phyloP scores from a whole-genome alignment of 495 filamentous ascomycete species.

The Talaromyces wortmannii region DNA sequence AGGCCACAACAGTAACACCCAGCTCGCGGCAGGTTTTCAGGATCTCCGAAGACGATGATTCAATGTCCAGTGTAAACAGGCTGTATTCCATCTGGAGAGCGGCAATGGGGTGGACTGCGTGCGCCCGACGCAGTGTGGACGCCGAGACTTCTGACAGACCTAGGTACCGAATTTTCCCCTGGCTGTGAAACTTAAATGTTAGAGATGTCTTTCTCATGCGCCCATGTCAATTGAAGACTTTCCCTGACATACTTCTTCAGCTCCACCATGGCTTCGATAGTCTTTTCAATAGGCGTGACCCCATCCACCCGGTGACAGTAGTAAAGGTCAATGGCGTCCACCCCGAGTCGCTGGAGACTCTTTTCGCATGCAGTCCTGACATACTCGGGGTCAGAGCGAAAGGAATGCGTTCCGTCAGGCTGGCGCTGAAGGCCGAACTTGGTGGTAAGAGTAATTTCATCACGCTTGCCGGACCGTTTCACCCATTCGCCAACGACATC shows the following conservation, averaged over 20 bases:
- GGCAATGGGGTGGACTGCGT: conserved; percentile 50
- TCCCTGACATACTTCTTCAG: neutral
- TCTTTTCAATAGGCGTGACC: conserved; percentile 43
- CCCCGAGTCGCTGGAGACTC: conserved; percentile 44
- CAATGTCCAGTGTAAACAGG: conserved; percentile 53
- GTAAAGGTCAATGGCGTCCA: conserved; percentile 53
- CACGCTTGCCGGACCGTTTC: conserved; percentile 42
- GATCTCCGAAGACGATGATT: conserved; percentile 36
- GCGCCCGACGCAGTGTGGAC: conserved; percentile 52
- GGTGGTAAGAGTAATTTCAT: conserved; percentile 50
- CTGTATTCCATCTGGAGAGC: conserved; percentile 61
- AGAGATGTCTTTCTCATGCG: too few relatives aligned
- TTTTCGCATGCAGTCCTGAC: conserved; percentile 41
- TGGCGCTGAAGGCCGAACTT: conserved; percentile 40
- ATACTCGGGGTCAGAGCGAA: conserved; percentile 48
- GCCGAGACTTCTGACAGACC: conserved; percentile 51
- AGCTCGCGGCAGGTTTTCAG: conserved; percentile 54
- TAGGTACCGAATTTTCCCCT: conserved; percentile 54
- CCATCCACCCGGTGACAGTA: conserved; percentile 59
- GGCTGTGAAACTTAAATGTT: conserved; percentile 14
- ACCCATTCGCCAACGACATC: conserved; percentile 52
- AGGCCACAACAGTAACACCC: conserved; percentile 53
- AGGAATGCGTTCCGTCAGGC: conserved; percentile 4
- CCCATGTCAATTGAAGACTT: neutral
- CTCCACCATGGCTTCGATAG: conserved; percentile 33